phyloP scores from a whole-genome alignment of 306 rosid genomes.

The Vigna trinervia region DNA sequence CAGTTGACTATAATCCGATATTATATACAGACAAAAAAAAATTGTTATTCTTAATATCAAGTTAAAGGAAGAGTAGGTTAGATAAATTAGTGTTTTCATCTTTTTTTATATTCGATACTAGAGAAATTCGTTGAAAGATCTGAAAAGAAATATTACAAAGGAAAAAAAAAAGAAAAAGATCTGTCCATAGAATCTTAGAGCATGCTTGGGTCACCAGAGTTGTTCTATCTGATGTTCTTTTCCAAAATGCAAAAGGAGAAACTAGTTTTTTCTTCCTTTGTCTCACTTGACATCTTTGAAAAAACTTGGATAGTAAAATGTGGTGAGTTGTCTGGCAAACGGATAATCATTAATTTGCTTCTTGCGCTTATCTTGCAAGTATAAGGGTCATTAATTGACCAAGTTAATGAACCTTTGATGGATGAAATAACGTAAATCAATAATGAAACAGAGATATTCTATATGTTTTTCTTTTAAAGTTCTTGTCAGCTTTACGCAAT shows the following conservation, averaged over 20 bases:
- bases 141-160: neutral
- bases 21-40: too few relatives aligned
- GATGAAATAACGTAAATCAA: neutral
- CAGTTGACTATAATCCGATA: too few relatives aligned
- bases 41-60: too few relatives aligned
- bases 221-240: neutral
- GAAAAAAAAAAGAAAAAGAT: neutral
- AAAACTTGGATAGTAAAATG: neutral
- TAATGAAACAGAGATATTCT: neutral
- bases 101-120: too few relatives aligned
- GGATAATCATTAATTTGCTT: neutral
- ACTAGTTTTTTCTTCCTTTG: conserved; percentile 1
- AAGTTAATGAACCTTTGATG: neutral
- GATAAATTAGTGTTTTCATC: too few relatives aligned
- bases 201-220: conserved; percentile 8
- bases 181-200: neutral
- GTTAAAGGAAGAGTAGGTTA: too few relatives aligned
- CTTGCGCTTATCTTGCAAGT: neutral
- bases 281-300: conserved; percentile 31
- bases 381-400: neutral
- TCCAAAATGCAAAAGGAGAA: neutral
- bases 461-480: neutral
- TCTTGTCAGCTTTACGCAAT: neutral
- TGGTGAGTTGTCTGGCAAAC: neutral
- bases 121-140: neutral